phyloP scores from a whole-genome alignment of 352 stramenopile genomes.

The Elongisporangium undulatum region DNA sequence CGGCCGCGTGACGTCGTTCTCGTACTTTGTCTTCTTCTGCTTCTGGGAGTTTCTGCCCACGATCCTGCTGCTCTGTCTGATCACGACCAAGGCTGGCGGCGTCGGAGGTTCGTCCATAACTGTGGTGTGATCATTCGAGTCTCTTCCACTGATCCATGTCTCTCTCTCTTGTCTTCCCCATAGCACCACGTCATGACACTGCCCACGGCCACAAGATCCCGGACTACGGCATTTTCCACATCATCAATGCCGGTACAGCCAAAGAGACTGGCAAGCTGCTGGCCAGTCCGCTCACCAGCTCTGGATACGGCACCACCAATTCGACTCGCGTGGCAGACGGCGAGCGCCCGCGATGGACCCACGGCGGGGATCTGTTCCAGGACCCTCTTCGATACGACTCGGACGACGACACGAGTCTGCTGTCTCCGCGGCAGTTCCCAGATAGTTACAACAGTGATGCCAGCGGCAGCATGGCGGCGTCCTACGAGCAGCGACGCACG shows the following conservation, averaged over 20 bases:
- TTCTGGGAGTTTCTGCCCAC: conserved; percentile 87
- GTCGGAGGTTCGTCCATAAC: conserved; percentile 47
- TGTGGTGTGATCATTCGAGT: conserved; percentile 2
- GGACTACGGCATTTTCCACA: conserved; percentile 85
- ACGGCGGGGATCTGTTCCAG: conserved; percentile 79
- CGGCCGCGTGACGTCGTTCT: conserved; percentile 69
- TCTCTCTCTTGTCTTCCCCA: not conserved
- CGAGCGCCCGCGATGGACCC: conserved; percentile 62
- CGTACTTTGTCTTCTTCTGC: conserved; percentile 83
- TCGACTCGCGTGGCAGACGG: conserved; percentile 32
- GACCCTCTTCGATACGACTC: conserved; percentile 82
- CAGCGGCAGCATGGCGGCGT: conserved; percentile 24
- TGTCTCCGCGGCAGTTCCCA: conserved; percentile 52
- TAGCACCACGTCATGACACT: conserved; percentile 63
- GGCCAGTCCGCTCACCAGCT: conserved; percentile 52
- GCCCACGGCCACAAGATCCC: conserved; percentile 56
- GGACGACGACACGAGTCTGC: conserved; percentile 55
- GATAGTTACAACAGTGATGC: conserved; percentile 68
- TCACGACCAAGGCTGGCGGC: conserved; percentile 77
- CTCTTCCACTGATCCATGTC: conserved; percentile 1
- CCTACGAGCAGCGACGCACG: conserved; percentile 10
- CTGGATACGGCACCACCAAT: conserved; percentile 42
- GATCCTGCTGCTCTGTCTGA: conserved; percentile 70
- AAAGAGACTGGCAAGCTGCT: conserved; percentile 36
- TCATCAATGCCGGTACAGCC: conserved; percentile 61